Evolutionary conservation across 2,329 filamentous ascomycete species (phyloP), one percentile per base, ranked within the genome.

Genomic region (Penicillium polonicum): DNA sequence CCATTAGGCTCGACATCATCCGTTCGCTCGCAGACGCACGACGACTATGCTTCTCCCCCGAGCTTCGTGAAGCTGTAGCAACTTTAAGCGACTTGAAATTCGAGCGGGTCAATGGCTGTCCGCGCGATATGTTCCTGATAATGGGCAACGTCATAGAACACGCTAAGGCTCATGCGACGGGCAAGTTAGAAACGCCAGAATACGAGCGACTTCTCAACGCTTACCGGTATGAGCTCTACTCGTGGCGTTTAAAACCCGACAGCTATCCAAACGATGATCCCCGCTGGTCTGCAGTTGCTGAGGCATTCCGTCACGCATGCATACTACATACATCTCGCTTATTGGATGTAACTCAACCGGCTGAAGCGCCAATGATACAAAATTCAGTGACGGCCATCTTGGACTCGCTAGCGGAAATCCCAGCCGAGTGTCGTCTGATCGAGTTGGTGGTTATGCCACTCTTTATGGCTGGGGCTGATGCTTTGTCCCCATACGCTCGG

Each of bases 21-120:
- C 69, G 70, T 7, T 65, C 66, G 8, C 67, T 71, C 44, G 59
- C 70, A 35, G 62, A 63, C 3, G 60, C 70, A 2, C 65, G 63
- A 31, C 54, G 68, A 39, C 57, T 71, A 6, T 71, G 69, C 49
- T 72, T 72, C 41, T 63, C 68, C 5, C 65, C 65, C 21, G 59
- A 68, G 5, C 62, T 71, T 29, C 66, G 69, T 4, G 61, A 68
- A 46, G 63, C 67, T 25, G 57, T 72, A 2, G 55, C 68, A 13
- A 66, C 55, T 35, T 52, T 67, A 10, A 63, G 66, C 27, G 63
- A 69, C 38, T 43, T 63, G 9, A 64, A 59, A 36, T 71, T 72
- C 15, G 70, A 72, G 50, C 58, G 63, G 33, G 69, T 72, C 8
- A 72, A 72, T 33, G 70, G 69, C 9, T 70, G 68, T 33, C 70